These are phyloP conservation scores for Aureobasidium sp. DNA, from an alignment of 2,329 filamentous ascomycete species.

Conservation along the genomic window DNA sequence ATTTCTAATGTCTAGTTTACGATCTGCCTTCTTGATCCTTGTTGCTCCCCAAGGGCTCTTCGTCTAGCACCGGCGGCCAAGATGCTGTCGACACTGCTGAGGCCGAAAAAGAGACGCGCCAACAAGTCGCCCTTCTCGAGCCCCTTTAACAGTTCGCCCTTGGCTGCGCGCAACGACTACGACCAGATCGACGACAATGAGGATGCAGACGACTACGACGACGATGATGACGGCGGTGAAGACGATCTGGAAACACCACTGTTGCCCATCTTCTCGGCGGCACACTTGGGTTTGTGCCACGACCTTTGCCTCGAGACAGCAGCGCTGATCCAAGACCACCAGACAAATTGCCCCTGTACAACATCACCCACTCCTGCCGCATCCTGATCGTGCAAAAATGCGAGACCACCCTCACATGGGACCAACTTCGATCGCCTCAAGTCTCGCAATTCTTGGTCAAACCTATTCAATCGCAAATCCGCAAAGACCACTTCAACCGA, in stretches of 20 bases:
- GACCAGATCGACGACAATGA: constrained; percentile 20
- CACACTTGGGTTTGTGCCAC: constrained; percentile 58
- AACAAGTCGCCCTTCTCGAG: constrained; percentile 19
- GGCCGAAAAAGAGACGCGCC: constrained; percentile 26
- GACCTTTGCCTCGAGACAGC: not conserved
- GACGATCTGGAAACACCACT: constrained; percentile 45
- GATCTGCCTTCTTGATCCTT: not conserved
- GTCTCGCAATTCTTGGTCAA: constrained; percentile 94
- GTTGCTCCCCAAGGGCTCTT: not conserved
- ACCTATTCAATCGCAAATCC: constrained; percentile 87
- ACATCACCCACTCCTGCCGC: constrained; percentile 82
- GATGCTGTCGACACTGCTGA: constrained; percentile 34
- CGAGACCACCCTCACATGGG: constrained; percentile 90
- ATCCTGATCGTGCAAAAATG: constrained; percentile 76
- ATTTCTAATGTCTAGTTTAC: constrained; percentile 3
- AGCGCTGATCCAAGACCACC: constrained; percentile 1
- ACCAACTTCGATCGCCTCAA: constrained; percentile 90
- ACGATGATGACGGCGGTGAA: constrained; percentile 38
- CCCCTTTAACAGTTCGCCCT: constrained; percentile 19
- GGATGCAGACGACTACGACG: constrained; percentile 34
- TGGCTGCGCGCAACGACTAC: constrained; percentile 25
- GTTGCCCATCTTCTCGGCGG: constrained; percentile 73
- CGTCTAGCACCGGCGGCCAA: not conserved
- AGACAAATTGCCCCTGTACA: constrained; percentile 86
- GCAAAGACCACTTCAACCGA: constrained; percentile 72